Base-by-base conservation (phyloP, 2,329 filamentous ascomycete species). In the Arthrocladium fulminans region DNA sequence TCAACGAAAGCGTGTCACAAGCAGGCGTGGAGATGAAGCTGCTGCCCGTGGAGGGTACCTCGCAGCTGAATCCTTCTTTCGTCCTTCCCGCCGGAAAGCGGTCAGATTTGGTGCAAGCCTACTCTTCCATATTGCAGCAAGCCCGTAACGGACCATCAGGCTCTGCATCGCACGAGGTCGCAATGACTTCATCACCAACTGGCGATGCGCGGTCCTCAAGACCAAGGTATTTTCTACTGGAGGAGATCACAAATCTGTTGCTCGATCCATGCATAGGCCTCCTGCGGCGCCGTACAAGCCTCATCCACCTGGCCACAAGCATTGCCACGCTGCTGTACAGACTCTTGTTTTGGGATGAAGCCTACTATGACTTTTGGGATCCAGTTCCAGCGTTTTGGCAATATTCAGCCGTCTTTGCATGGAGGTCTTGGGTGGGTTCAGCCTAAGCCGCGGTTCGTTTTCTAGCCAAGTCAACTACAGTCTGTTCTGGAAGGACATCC, bases 21-120 rank as follows among this genome's bases (percentile, higher is more conserved):
- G 63, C 48, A 43, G 59, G 43, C 52, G 63, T 47, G 48, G 58
- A 12, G 55, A 64, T 54, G 23, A 42, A 40, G 20, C 62, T 86
- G 1, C 80, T 79, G 52, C 79, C 81, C 0, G 84, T 86, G 45
- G 81, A 86, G 59, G 85, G 82, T 59, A 85, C 85, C 47, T 80
- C 81, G 0, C 69, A 81, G 8, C 77, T 77, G 0, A 81, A 86
- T 57, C 85, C 82, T 0, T 81, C 81, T 0, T 74, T 81, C 0
- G 70, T 80, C 1, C 65, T 85, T 1, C 83, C 86, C 60, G 64
- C 2, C 64, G 65, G 4, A 57, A 61, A 3, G 65, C 69, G 20
- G 65, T 66, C 9, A 1, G 66, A 71, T 29, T 32, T 57, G 34
- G 39, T 46, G 17, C 41, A 49, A 43, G 73, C 70, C 2, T 84